Conservation (phyloP, 2,329 filamentous ascomycete genomes). For the Fusarium sp. region DNA sequence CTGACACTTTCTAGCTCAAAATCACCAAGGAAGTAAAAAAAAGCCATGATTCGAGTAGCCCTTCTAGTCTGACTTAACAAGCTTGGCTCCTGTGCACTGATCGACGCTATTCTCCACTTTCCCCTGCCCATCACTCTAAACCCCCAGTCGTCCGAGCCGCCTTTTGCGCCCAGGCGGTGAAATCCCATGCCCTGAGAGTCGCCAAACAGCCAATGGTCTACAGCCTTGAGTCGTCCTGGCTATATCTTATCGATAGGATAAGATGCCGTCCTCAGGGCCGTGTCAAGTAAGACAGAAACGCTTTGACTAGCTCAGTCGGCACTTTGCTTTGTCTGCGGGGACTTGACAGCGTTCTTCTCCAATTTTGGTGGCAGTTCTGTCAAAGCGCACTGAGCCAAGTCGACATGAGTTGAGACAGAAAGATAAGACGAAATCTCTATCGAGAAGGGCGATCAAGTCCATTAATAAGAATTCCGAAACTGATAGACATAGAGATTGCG, state of each 20-base stretch:
- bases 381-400: neutral
- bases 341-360: neutral
- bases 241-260: slow-evolving; percentile 1
- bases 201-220: neutral
- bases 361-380: neutral
- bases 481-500: neutral
- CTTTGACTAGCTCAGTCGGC: neutral
- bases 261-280: neutral
- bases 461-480: neutral
- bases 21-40: neutral
- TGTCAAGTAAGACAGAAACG: neutral
- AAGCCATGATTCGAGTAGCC: neutral
- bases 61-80: neutral
- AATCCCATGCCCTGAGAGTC: neutral
- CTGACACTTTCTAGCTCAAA: neutral
- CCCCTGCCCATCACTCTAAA: slow-evolving; percentile 9
- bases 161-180: slow-evolving; percentile 19
- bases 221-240: neutral
- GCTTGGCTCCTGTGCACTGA: neutral
- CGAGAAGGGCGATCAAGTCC: neutral
- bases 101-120: neutral
- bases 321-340: neutral
- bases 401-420: neutral
- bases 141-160: neutral
- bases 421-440: no score